phyloP scores from a whole-genome alignment of 345 rosid genomes.

The Microthlaspi erraticum region DNA sequence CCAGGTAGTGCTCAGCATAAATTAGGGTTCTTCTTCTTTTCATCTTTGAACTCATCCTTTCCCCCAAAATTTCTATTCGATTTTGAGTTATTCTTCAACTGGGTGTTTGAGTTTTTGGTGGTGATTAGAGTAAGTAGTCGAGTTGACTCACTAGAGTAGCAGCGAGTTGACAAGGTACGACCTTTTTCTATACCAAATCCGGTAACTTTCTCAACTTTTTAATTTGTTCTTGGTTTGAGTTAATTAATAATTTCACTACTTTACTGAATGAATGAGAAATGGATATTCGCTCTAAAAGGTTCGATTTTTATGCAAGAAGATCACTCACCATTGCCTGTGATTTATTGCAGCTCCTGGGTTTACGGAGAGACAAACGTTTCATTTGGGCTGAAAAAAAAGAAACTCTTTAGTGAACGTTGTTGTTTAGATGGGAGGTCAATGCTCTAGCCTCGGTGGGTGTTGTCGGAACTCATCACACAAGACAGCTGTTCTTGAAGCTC shows the following conservation, averaged over 20 bases:
- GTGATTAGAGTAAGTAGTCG: slow-evolving; percentile 22
- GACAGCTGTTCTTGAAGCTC: slow-evolving; percentile 68
- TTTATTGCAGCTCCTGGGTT: slow-evolving; percentile 33
- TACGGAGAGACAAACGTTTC: slow-evolving; percentile 10
- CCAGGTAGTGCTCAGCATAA: slow-evolving; percentile 13
- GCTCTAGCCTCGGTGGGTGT: slow-evolving; percentile 58
- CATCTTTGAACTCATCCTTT: not conserved
- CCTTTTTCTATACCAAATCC: slow-evolving; percentile 30
- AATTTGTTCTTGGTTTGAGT: not conserved
- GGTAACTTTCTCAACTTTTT: slow-evolving; percentile 16
- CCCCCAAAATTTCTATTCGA: not conserved
- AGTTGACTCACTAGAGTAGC: slow-evolving; percentile 36
- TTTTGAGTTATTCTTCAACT: not conserved
- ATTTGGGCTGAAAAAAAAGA: slow-evolving; percentile 5
- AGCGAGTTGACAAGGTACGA: slow-evolving; percentile 41
- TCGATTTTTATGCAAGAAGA: slow-evolving; percentile 17
- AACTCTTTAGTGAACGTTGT: slow-evolving; percentile 14
- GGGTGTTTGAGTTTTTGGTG: not conserved
- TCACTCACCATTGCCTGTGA: not conserved
- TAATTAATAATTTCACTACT: slow-evolving; percentile 3
- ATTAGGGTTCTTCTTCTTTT: slow-evolving; percentile 21
- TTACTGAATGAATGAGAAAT: not conserved
- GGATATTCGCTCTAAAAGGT: not conserved
- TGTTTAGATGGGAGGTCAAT: slow-evolving; percentile 69
- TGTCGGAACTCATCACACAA: slow-evolving; percentile 69